These are phyloP conservation scores for Verticillium albo-atrum DNA, from an alignment of 2,329 filamentous ascomycete genomes.

Conservation along the genomic window DNA sequence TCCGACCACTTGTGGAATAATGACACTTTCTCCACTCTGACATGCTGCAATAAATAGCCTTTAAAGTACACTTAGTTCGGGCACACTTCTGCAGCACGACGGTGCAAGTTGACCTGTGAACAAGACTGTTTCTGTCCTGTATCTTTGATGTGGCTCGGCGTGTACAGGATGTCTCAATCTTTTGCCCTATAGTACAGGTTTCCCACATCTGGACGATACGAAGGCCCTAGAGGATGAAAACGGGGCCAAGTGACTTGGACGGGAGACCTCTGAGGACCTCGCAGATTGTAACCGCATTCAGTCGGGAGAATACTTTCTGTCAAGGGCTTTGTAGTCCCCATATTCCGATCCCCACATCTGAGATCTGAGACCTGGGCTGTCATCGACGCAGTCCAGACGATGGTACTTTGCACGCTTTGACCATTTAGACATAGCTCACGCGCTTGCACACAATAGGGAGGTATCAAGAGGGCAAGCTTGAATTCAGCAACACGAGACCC, in stretches of 20 bases:
- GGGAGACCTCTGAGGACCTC: not conserved
- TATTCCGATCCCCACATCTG: not conserved
- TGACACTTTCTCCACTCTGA: not conserved
- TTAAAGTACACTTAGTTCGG: not conserved
- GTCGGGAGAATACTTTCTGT: not conserved
- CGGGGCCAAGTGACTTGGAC: not conserved
- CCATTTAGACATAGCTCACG: not conserved
- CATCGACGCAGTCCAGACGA: not conserved
- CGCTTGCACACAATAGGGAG: not conserved
- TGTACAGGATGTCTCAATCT: not conserved
- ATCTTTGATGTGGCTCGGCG: not conserved
- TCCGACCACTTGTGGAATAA: not conserved
- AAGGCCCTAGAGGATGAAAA: not conserved
- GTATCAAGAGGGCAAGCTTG: not conserved
- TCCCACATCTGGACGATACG: not conserved
- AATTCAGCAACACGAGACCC: not conserved
- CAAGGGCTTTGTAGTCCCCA: not conserved
- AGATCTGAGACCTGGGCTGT: not conserved
- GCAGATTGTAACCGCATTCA: not conserved
- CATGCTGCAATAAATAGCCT: not conserved
- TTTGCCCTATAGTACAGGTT: not conserved
- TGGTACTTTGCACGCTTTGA: not conserved
- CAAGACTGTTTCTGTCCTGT: not conserved
- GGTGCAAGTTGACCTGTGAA: not conserved
- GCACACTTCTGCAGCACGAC: not conserved